phyloP scores from a whole-genome alignment of 768 basidiomycete species.

The Rhizopogon vulgaris region DNA sequence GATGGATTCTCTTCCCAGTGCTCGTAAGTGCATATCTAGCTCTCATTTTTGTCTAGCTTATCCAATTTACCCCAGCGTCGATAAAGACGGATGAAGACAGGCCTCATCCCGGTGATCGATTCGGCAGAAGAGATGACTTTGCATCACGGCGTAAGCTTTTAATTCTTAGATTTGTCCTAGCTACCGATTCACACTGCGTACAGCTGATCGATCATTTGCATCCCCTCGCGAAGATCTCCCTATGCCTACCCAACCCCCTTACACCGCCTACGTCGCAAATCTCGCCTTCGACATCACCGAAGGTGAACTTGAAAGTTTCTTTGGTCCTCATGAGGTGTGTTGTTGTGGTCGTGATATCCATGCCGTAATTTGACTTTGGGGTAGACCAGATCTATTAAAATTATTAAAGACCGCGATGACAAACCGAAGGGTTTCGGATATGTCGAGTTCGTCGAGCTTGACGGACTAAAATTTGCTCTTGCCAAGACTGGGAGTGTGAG shows the following conservation, averaged over 20 bases:
- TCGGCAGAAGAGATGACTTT: conserved; percentile 59
- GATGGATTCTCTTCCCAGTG: conserved; percentile 89
- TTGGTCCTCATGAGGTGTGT: conserved; percentile 56
- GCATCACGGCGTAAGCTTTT: conserved; percentile 49
- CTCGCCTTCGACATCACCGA: conserved; percentile 90
- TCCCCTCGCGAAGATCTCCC: conserved; percentile 86
- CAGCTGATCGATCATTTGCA: conserved; percentile 50
- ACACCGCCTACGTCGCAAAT: conserved; percentile 96
- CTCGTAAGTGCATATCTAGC: conserved; percentile 58
- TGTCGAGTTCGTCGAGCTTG: conserved; percentile 86
- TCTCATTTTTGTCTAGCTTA: conserved; percentile 4
- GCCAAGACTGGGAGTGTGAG: conserved; percentile 64
- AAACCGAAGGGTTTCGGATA: conserved; percentile 98
- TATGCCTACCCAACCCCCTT: conserved; percentile 92
- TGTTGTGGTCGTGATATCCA: neutral
- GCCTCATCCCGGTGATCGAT: conserved; percentile 46
- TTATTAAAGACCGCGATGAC: conserved; percentile 89
- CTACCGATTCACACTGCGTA: conserved; percentile 9
- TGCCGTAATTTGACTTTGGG: neutral
- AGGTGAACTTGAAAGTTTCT: conserved; percentile 74
- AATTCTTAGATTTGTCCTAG: conserved; percentile 2
- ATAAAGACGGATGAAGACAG: conserved; percentile 63
- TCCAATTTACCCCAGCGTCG: conserved; percentile 46
- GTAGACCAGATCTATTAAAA: conserved; percentile 80
- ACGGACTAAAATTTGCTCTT: conserved; percentile 81